These are phyloP conservation scores for Canavalia ensiformis DNA, from an alignment of 306 rosid species.

Conservation along the genomic window DNA sequence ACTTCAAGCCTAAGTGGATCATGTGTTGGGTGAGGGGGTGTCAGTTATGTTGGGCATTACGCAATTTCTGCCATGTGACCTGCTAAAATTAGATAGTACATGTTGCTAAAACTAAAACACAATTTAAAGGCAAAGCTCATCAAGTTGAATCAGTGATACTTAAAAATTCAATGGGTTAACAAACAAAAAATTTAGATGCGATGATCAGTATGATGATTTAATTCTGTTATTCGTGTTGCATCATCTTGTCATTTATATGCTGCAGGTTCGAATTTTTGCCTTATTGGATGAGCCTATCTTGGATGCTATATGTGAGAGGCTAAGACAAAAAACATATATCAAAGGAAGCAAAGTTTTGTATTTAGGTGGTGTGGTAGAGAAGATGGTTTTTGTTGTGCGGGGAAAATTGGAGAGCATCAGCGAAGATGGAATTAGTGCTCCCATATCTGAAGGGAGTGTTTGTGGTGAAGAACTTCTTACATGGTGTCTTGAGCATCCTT, in stretches of 20 bases:
- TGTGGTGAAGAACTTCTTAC: conserved; percentile 94
- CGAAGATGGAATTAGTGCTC: conserved; percentile 67
- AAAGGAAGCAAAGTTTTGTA: conserved; percentile 74
- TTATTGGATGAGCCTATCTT: conserved; percentile 80
- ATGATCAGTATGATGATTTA: not conserved
- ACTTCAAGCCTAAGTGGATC: not conserved
- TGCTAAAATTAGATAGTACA: not conserved
- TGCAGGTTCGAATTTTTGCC: conserved; percentile 82
- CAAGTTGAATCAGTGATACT: not conserved
- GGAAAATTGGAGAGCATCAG: conserved; percentile 81
- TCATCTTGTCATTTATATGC: not conserved
- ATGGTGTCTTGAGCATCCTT: conserved; percentile 89
- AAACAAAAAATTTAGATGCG: not conserved
- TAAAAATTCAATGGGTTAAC: not conserved
- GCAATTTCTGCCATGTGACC: not conserved
- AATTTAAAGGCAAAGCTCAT: not conserved
- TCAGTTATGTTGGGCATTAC: not conserved
- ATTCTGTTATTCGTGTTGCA: not conserved
- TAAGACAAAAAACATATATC: conserved; percentile 80
- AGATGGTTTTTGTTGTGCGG: conserved; percentile 88
- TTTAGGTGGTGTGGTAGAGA: conserved; percentile 72
- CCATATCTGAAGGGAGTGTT: conserved; percentile 77
- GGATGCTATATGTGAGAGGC: conserved; percentile 82
- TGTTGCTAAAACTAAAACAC: not conserved
- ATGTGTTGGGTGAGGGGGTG: not conserved